Percentiles rank a stretch among this genome's conserved stretches.
These are phyloP conservation scores for Eucalyptus urophylla DNA, from an alignment of 345 rosid species.

Conservation along the genomic window DNA sequence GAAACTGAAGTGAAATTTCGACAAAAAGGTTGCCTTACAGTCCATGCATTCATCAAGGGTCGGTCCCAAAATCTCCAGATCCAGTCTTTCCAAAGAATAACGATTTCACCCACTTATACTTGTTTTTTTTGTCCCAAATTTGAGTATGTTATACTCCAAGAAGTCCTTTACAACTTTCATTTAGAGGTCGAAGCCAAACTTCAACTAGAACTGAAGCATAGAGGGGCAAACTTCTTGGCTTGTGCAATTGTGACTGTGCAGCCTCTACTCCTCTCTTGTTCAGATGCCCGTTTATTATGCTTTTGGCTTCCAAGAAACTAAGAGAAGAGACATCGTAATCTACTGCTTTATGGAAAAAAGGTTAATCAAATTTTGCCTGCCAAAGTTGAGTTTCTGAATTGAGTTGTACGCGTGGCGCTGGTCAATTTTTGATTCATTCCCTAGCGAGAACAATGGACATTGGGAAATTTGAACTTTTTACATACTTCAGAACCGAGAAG, in stretches of 20 bases:
- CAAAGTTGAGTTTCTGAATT: background rate
- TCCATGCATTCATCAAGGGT: no score
- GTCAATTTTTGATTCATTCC: background rate
- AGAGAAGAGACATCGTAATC: background rate
- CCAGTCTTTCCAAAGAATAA: no score
- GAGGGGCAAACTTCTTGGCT: background rate
- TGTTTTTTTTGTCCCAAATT: no score
- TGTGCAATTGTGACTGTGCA: background rate
- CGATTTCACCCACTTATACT: no score
- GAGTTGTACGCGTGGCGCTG: background rate
- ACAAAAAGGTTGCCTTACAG: no score
- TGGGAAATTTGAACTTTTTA: background rate
- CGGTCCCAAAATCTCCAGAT: no score
- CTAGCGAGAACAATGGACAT: background rate
- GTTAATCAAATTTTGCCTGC: background rate
- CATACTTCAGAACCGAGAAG: background rate
- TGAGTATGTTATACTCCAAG: no score
- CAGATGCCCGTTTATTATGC: background rate
- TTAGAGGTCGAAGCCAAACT: no score
- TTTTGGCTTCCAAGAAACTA: background rate
- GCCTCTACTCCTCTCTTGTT: background rate
- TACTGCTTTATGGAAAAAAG: background rate
- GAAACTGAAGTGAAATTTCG: no score
- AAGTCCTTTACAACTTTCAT: no score
- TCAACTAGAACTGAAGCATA: background rate